These are phyloP conservation scores for Pelargonium cotyledonis DNA, from an alignment of 441 rosid species.

Conservation along the genomic window DNA sequence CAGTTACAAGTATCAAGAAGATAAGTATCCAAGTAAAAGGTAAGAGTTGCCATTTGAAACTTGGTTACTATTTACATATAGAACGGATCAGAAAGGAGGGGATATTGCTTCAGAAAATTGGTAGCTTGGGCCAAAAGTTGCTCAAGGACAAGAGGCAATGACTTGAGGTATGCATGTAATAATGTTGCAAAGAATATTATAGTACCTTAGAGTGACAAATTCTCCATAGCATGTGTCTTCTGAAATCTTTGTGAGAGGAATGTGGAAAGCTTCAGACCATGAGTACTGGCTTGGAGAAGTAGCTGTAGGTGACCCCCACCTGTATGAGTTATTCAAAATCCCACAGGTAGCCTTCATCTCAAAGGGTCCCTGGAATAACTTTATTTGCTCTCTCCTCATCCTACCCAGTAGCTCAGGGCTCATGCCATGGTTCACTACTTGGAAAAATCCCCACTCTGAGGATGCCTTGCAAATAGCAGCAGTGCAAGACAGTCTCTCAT, in stretches of 20 bases:
- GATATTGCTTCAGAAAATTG: too few species aligned
- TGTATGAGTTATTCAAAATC: slow-evolving; percentile 42
- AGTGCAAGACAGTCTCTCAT: slow-evolving; percentile 26
- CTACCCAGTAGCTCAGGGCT: slow-evolving; percentile 29
- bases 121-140: too few species aligned
- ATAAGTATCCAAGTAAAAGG: not conserved
- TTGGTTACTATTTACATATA: too few species aligned
- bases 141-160: not conserved
- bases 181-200: not conserved
- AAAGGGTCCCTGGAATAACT: slow-evolving; percentile 41
- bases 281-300: slow-evolving; percentile 43
- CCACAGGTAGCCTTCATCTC: slow-evolving; percentile 35
- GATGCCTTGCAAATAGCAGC: slow-evolving; percentile 45
- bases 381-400: slow-evolving; percentile 47
- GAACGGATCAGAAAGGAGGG: too few species aligned
- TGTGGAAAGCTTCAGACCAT: slow-evolving; percentile 69
- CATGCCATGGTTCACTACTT: slow-evolving; percentile 58
- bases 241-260: slow-evolving; percentile 45
- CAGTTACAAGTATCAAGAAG: not conserved
- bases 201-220: slow-evolving; percentile 38
- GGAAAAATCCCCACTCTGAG: slow-evolving; percentile 64
- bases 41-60: not conserved
- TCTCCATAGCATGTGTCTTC: slow-evolving; percentile 41
- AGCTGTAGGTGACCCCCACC: slow-evolving; percentile 57
- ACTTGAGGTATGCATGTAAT: not conserved